Base-by-base conservation (phyloP, 352 stramenopile genomes). In the Nothophytophthora sp. region DNA sequence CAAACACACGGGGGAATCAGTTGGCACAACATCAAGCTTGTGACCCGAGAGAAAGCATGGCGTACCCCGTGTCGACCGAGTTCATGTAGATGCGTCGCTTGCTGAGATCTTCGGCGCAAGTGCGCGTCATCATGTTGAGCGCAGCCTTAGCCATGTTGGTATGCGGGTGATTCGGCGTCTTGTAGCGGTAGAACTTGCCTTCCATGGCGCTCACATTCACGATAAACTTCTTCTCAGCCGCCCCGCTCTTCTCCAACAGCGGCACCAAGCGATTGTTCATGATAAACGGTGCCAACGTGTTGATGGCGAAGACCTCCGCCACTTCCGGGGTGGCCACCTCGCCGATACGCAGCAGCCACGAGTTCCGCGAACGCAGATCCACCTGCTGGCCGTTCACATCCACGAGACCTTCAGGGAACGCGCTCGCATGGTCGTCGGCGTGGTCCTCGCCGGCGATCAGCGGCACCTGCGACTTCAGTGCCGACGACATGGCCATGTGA, bases 71-170 rank as follows among this genome's bases (percentile, higher is more conserved):
- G 74, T 99, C 96, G n/a, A 99, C 94, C 32, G 86, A 95, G 60
- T 97, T 99, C 96, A 99, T 99, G 63, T 89, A 99, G 51, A 99
- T 98, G 48, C 80, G 64, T 9, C 88, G 81, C 63, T 97, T 97
- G 42, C 88, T 95, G 65, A 98, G 67, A 65, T 98, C 95, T 60
- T 98, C 90, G 0, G 94, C 90, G 24, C 88, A 98, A 6, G 96
- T 99, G 13, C 95, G 77, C n/a, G 96, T 99, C 69, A 99, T 96
- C 96, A 99, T 99, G 70, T 99, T 99, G 46, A 98, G 80, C 28
- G 95, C 95, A 3, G 96, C 95, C 73, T 99, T 99, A 22, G 96
- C 96, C 92, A 98, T 98, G 81, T 99, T 99, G 16, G 96, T 99
- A 68, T 99, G 96, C 39, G 96, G 95, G 61, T 99, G 96, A 70